Conservation (phyloP, 495 filamentous ascomycete species). For the Penicillium pancosmium region DNA sequence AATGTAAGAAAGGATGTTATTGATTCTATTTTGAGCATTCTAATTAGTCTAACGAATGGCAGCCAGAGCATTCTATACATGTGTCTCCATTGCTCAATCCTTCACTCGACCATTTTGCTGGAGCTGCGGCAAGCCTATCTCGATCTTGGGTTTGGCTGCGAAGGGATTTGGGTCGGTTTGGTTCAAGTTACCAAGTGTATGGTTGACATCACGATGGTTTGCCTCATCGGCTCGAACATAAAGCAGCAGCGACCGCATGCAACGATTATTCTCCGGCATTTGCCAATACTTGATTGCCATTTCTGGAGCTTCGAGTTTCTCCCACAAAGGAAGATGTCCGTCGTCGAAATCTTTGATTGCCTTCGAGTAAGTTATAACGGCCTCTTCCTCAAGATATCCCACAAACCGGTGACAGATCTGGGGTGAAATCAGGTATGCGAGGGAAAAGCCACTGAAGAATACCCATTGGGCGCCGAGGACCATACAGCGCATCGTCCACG, state of each 20-base stretch:
- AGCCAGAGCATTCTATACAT: neutral
- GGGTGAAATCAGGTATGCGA: conserved; percentile 86
- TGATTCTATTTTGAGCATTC: neutral
- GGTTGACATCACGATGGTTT: conserved; percentile 95
- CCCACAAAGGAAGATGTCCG: conserved; percentile 82
- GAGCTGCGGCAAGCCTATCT: conserved; percentile 46
- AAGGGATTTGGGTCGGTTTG: conserved; percentile 93
- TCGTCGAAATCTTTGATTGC: conserved; percentile 83
- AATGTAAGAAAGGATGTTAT: too few relatives aligned
- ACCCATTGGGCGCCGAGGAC: conserved; percentile 83
- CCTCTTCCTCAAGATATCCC: conserved; percentile 95
- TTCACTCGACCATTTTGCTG: conserved; percentile 76
- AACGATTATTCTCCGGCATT: conserved; percentile 81
- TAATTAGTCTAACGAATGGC: neutral
- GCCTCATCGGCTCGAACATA: conserved; percentile 95
- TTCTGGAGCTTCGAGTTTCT: conserved; percentile 76
- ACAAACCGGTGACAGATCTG: conserved; percentile 94
- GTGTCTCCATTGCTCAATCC: conserved; percentile 43
- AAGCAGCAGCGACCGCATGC: conserved; percentile 81
- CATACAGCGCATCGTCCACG: conserved; percentile 83
- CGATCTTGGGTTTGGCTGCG: conserved; percentile 67
- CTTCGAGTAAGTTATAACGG: conserved; percentile 91
- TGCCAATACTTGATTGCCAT: conserved; percentile 90
- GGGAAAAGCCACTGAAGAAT: conserved; percentile 93
- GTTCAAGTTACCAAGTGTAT: conserved; percentile 84